Evolutionary conservation across 2,329 filamentous ascomycete genomes (phyloP).

Genomic region (Aspergillus sp.): DNA sequence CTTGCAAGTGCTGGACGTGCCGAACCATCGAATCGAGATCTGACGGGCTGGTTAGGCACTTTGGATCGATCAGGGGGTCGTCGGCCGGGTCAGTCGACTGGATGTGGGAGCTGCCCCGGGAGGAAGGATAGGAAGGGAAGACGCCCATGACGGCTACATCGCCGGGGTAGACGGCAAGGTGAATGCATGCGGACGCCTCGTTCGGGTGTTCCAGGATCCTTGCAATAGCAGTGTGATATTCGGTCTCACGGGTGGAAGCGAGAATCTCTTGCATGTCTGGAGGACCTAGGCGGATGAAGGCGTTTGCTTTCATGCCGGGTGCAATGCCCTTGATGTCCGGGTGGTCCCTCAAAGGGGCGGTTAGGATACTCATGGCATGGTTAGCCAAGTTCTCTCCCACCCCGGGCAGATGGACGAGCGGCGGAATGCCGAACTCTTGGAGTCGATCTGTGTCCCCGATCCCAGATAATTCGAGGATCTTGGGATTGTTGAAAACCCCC

Average conservation of each 20-base stretch:
- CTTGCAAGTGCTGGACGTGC: conserved; percentile 23
- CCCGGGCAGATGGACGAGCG: conserved; percentile 45
- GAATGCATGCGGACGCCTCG: conserved; percentile 8
- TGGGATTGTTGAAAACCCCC: conserved; percentile 58
- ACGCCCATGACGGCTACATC: conserved; percentile 14
- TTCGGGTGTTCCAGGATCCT: conserved; percentile 14
- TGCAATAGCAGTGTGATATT: not conserved
- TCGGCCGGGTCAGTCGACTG: conserved; percentile 30
- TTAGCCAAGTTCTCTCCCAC: conserved; percentile 56
- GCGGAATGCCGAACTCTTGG: conserved; percentile 40
- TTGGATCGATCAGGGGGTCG: conserved; percentile 46
- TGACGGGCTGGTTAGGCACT: conserved; percentile 42
- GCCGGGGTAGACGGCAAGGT: conserved; percentile 6
- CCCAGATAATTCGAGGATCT: conserved; percentile 61
- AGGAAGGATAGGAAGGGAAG: conserved; percentile 31
- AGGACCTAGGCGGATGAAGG: not conserved
- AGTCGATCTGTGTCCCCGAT: conserved; percentile 53
- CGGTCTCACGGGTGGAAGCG: not conserved
- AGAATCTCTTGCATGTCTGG: not conserved
- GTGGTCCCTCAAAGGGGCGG: not conserved
- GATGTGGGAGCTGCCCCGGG: conserved; percentile 32
- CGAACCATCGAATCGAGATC: conserved; percentile 43
- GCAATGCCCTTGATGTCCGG: not conserved
- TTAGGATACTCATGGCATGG: conserved; percentile 27
- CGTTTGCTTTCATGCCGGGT: not conserved